Evolutionary conservation across 75 land plant genomes (phyloP).

Genomic region (Selaginella moellendorffii): DNA sequence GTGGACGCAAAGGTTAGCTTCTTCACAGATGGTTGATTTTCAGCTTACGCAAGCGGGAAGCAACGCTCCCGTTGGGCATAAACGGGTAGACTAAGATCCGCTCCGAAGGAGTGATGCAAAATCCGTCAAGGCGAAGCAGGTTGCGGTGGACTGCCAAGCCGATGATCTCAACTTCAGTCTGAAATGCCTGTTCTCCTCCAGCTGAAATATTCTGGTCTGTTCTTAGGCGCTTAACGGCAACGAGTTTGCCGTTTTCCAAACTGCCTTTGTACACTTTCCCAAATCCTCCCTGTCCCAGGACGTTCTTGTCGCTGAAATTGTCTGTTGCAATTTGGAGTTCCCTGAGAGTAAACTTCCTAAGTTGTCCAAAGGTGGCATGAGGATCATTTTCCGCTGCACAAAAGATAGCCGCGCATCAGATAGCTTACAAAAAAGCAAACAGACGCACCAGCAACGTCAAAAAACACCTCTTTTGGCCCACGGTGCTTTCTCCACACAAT

Average conservation of each 20-base stretch:
- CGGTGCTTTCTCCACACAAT: slow-evolving; percentile 62
- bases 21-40: too few species aligned
- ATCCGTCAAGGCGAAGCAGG: slow-evolving; percentile 55
- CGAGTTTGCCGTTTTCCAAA: slow-evolving; percentile 63
- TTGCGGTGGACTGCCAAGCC: slow-evolving; percentile 86
- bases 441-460: slow-evolving; percentile 78
- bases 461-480: slow-evolving; percentile 54
- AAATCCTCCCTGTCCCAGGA: slow-evolving; percentile 72
- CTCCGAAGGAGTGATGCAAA: slow-evolving; percentile 85
- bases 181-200: slow-evolving; percentile 68
- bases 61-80: slow-evolving; percentile 87
- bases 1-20: too few species aligned
- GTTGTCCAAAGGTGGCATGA: slow-evolving; percentile 74
- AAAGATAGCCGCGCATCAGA: not conserved
- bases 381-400: slow-evolving; percentile 76
- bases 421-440: too few species aligned
- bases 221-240: slow-evolving; percentile 72
- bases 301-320: slow-evolving; percentile 50
- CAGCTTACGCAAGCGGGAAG: slow-evolving; percentile 64
- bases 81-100: slow-evolving; percentile 64
- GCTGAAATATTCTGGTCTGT: slow-evolving; percentile 62
- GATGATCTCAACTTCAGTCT: slow-evolving; percentile 72
- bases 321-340: slow-evolving; percentile 78
- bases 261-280: slow-evolving; percentile 71
- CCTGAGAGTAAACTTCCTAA: slow-evolving; percentile 62